These are phyloP conservation scores for Paramecium sonneborni DNA, from an alignment of 73 alveolate species.

Conservation along the genomic window DNA sequence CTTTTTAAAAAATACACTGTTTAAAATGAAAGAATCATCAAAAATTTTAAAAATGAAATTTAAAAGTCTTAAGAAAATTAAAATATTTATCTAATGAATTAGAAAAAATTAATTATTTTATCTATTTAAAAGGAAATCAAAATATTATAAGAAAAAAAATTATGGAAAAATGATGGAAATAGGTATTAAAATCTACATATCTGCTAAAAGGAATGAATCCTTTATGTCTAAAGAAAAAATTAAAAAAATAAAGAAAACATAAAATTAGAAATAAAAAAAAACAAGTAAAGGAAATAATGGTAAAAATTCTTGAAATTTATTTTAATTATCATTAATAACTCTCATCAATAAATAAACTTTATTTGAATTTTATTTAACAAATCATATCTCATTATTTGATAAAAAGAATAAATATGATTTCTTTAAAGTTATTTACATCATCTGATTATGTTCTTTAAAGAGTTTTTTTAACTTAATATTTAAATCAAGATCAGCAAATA, in stretches of 20 bases:
- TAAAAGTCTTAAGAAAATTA: not conserved
- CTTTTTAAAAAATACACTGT: not conserved
- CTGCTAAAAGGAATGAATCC: conserved; percentile 35
- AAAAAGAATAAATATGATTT: too few relatives aligned
- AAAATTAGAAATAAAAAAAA: not conserved
- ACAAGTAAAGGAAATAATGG: not conserved
- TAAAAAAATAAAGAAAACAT: not conserved
- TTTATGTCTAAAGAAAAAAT: not conserved
- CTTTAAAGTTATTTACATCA: too few relatives aligned
- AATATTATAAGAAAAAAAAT: not conserved
- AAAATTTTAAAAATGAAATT: not conserved
- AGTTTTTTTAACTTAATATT: not conserved
- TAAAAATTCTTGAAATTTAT: not conserved
- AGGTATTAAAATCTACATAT: not conserved
- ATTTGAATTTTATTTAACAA: not conserved
- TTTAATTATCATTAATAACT: not conserved
- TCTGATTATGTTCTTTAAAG: too few relatives aligned
- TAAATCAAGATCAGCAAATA: not conserved
- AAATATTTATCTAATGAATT: not conserved
- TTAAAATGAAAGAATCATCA: not conserved
- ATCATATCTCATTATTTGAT: too few relatives aligned
- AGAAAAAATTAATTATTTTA: not conserved
- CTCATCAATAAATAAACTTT: not conserved
- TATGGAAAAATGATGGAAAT: not conserved
- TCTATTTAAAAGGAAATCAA: not conserved